Base-by-base conservation (phyloP, 768 basidiomycete genomes). In the Hypholoma fasciculare region DNA sequence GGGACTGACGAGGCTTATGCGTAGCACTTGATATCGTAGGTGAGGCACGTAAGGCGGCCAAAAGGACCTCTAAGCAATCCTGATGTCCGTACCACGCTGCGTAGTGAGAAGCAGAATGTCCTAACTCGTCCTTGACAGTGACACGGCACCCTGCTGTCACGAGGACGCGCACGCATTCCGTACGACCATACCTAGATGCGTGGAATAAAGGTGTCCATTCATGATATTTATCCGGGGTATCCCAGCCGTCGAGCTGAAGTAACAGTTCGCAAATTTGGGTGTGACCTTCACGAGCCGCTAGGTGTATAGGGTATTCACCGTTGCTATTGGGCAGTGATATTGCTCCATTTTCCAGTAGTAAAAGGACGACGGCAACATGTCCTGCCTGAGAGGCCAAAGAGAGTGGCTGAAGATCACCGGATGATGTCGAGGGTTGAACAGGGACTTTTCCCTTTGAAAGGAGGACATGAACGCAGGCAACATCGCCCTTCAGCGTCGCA, bases 121-220 rank as follows among this genome's bases (percentile, higher is more conserved):
- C 89, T 46, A 90, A 78, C 73, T 99, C 97, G 71, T 98, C 97
- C 36, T 77, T 78, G 38, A 82, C 80, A 65, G 87, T 81, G n/a
- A 91, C 84, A 52, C 89, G 83, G 60, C 88, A 84, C 6, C 92
- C 89, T 6, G 91, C 92, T 48, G 86, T 82, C 7, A 98, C 78
- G 19, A 98, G 81, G n/a, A 91, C 80, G 39, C 76, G 74, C 42
- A 98, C 82, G 67, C 92, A 96, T 7, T 78, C 78, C 16, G 80
- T 73, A 61, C 87, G 89, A 1, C 96, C 95, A 61, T 94, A 89
- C 38, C 93, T 88, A 5, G 95, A 89, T 2, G 97, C 94, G 72
- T 98, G 96, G 68, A 96, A 94, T 44, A 98, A 80, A 23, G 97
- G 97, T 7, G 96, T 98, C 94, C 96, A 98, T 70, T 97, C 94